Evolutionary conservation across 768 basidiomycete genomes (phyloP).

Genomic region (Cystofilobasidium macerans): DNA sequence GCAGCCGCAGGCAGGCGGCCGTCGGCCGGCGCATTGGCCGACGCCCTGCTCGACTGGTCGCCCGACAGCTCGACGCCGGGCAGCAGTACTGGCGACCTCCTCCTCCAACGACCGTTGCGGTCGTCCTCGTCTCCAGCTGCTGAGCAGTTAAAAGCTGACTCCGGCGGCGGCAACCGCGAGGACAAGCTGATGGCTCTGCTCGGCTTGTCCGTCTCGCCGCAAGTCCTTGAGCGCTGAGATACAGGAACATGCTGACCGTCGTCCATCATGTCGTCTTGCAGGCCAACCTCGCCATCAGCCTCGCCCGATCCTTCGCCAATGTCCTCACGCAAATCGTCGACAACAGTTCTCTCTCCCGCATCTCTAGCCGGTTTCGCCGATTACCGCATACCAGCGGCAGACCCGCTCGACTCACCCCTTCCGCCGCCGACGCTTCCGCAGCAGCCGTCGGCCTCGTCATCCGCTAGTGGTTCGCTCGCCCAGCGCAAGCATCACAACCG

Average conservation of each 20-base stretch:
- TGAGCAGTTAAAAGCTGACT: too few species aligned
- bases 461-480: background rate
- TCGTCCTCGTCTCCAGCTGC: too few species aligned
- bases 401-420: background rate
- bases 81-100: background rate
- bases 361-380: too few species aligned
- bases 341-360: too few species aligned
- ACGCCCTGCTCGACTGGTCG: constrained; percentile 1
- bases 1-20: background rate
- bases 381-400: too few species aligned
- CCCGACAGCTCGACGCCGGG: background rate
- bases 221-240: background rate
- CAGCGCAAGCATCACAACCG: background rate
- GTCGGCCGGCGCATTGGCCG: background rate
- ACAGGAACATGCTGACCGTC: background rate
- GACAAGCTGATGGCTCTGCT: background rate
- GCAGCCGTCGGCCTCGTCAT: too few species aligned
- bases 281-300: too few species aligned
- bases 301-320: too few species aligned
- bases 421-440: too few species aligned
- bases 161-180: background rate
- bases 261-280: too few species aligned
- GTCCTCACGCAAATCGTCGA: too few species aligned
- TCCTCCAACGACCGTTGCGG: background rate
- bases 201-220: background rate